A percentile compares a stretch with the other conserved stretches of the same genome.
Conservation (phyloP, 768 basidiomycete species). For the Trametes cingulata region DNA sequence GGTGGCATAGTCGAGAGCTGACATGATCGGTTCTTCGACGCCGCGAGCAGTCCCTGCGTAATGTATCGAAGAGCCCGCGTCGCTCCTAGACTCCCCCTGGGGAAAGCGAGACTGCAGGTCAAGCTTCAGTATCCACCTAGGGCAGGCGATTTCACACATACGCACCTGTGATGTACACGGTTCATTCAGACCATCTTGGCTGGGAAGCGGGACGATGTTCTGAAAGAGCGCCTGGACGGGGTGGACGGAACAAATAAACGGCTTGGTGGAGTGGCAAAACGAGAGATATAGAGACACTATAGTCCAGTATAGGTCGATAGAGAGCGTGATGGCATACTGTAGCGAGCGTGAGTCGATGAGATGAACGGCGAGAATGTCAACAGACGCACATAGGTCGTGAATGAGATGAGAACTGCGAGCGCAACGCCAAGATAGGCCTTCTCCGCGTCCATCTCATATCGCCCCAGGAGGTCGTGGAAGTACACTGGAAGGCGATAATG, state of each 20-base stretch:
- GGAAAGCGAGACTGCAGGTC: too few species aligned
- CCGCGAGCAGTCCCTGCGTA: too few species aligned
- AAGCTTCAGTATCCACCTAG: too few species aligned
- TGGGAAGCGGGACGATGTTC: not conserved
- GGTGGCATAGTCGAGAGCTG: too few species aligned
- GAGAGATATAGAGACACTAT: not conserved
- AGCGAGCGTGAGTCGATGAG: not conserved
- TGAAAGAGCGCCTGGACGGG: not conserved
- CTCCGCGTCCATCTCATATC: not conserved
- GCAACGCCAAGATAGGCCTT: not conserved
- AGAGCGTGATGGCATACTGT: constrained; percentile 5
- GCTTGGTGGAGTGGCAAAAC: not conserved
- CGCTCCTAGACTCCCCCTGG: too few species aligned
- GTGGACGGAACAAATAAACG: not conserved
- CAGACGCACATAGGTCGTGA: constrained; percentile 12
- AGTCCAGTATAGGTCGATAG: not conserved
- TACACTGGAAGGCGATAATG: not conserved
- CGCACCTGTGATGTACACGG: too few species aligned
- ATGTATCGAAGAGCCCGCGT: too few species aligned
- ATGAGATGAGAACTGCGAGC: not conserved
- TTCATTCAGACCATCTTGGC: not conserved
- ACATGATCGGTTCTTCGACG: too few species aligned
- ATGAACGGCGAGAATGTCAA: not conserved
- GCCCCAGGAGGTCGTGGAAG: not conserved
- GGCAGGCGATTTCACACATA: too few species aligned